These are phyloP conservation scores for Simmondsia chinensis DNA, from an alignment of 148 eudicot genomes.

Conservation along the genomic window DNA sequence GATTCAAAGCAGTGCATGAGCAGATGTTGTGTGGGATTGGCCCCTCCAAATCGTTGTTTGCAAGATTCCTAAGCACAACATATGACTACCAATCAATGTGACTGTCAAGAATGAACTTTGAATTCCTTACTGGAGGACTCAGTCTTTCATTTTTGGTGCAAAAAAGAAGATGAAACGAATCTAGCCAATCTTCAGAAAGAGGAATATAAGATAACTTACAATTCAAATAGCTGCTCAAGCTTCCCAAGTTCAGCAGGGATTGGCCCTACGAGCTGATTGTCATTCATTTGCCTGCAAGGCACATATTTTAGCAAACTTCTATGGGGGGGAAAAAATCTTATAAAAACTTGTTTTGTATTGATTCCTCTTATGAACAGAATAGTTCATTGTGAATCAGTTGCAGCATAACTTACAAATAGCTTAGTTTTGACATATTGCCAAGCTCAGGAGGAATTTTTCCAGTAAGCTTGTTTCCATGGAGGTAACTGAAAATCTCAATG, in stretches of 20 bases:
- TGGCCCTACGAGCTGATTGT: slow-evolving; percentile 40
- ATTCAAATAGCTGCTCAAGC: slow-evolving; percentile 60
- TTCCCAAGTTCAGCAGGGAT: slow-evolving; percentile 71
- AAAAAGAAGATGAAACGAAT: too few relatives aligned
- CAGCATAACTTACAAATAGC: slow-evolving; percentile 59
- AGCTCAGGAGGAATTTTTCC: slow-evolving; percentile 66
- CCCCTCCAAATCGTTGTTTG: slow-evolving; percentile 57
- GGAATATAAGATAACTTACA: slow-evolving; percentile 23
- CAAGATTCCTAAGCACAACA: slow-evolving; percentile 37
- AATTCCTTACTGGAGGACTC: too few relatives aligned
- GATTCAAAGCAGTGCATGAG: slow-evolving; percentile 59
- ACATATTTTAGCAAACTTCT: too few relatives aligned
- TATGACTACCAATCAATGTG: too few relatives aligned
- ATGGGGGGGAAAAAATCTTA: too few relatives aligned
- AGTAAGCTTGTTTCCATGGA: slow-evolving; percentile 59
- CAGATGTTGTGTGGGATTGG: slow-evolving; percentile 60
- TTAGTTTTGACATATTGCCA: slow-evolving; percentile 68
- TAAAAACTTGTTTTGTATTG: too few relatives aligned
- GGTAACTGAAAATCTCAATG: slow-evolving; percentile 56
- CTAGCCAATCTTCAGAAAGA: too few relatives aligned
- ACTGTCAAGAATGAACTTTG: too few relatives aligned
- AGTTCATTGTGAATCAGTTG: too few relatives aligned
- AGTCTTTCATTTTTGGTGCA: too few relatives aligned
- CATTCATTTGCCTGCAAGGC: slow-evolving; percentile 62
- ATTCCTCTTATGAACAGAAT: too few relatives aligned